These are phyloP conservation scores for Candida saitoana DNA, from an alignment of 805 yeast species.

Conservation along the genomic window DNA sequence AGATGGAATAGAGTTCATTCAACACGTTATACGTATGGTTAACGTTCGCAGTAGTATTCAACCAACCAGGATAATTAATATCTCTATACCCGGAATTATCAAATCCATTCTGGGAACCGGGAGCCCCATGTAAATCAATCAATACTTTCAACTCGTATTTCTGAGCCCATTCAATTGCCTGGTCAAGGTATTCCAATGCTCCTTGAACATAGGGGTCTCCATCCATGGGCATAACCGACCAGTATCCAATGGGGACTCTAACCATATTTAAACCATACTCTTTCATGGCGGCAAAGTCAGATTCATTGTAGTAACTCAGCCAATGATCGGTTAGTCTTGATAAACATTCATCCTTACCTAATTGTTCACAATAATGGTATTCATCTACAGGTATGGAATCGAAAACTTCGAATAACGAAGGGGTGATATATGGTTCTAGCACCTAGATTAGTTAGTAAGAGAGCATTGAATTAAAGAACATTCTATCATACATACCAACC, in stretches of 20 bases:
- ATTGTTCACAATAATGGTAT: conserved; percentile 45
- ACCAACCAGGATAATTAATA: conserved; percentile 34
- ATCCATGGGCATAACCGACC: conserved; percentile 57
- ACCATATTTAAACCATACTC: conserved; percentile 60
- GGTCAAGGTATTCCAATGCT: conserved; percentile 58
- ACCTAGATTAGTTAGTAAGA: conserved; percentile 20
- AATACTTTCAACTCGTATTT: conserved; percentile 58
- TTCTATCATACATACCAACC: neutral
- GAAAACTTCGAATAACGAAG: conserved; percentile 50
- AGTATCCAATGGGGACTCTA: conserved; percentile 75
- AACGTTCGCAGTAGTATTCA: conserved; percentile 24
- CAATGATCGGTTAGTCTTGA: conserved; percentile 48
- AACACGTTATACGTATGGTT: conserved; percentile 30
- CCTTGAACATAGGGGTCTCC: conserved; percentile 65
- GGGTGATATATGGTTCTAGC: conserved; percentile 67
- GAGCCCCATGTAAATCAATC: conserved; percentile 77
- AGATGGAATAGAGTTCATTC: conserved; percentile 29
- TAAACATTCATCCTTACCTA: conserved; percentile 47
- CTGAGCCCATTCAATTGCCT: conserved; percentile 66
- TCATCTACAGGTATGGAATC: conserved; percentile 55
- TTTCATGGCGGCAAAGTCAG: conserved; percentile 51
- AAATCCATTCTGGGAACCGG: conserved; percentile 85
- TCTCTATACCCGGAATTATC: conserved; percentile 72
- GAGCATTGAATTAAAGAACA: too few relatives aligned
- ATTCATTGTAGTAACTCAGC: conserved; percentile 54